Evolutionary conservation across 1,284 basidiomycete genomes (phyloP).

Genomic region (Sanguinoderma infundibulare): DNA sequence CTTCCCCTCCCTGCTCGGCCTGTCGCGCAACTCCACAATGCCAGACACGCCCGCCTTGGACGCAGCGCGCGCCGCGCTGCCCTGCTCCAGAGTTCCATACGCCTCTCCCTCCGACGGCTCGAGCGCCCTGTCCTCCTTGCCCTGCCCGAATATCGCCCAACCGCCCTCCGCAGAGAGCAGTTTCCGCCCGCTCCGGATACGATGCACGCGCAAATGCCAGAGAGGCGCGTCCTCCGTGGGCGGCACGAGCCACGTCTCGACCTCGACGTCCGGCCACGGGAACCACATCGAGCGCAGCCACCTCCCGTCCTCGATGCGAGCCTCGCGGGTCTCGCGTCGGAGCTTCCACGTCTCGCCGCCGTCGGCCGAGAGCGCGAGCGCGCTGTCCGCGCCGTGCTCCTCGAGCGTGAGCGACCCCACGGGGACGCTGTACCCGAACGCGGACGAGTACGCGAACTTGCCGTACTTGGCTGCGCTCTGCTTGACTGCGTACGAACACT

Average conservation of each 20-base stretch:
- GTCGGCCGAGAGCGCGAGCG: slow-evolving; percentile 71
- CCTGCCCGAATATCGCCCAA: slow-evolving; percentile 75
- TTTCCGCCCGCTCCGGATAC: slow-evolving; percentile 54
- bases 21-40: slow-evolving; percentile 52
- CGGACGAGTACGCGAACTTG: slow-evolving; percentile 75
- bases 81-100: slow-evolving; percentile 52
- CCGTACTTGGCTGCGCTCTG: slow-evolving; percentile 81
- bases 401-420: slow-evolving; percentile 71
- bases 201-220: slow-evolving; percentile 75
- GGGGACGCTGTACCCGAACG: slow-evolving; percentile 79
- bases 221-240: slow-evolving; percentile 57
- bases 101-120: slow-evolving; percentile 45
- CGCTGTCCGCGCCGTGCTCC: slow-evolving; percentile 71
- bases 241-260: slow-evolving; percentile 79
- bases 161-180: slow-evolving; percentile 71
- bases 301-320: slow-evolving; percentile 57
- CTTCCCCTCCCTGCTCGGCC: slow-evolving; percentile 41
- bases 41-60: slow-evolving; percentile 69
- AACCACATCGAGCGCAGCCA: slow-evolving; percentile 75
- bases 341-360: slow-evolving; percentile 74
- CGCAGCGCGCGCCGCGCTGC: slow-evolving; percentile 52
- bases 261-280: slow-evolving; percentile 72
- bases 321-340: slow-evolving; percentile 64
- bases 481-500: slow-evolving; percentile 79
- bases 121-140: slow-evolving; percentile 63